Evolutionary conservation across 768 basidiomycete species (phyloP), one percentile per base, ranked within the genome.

Genomic region (Mycena floridula): DNA sequence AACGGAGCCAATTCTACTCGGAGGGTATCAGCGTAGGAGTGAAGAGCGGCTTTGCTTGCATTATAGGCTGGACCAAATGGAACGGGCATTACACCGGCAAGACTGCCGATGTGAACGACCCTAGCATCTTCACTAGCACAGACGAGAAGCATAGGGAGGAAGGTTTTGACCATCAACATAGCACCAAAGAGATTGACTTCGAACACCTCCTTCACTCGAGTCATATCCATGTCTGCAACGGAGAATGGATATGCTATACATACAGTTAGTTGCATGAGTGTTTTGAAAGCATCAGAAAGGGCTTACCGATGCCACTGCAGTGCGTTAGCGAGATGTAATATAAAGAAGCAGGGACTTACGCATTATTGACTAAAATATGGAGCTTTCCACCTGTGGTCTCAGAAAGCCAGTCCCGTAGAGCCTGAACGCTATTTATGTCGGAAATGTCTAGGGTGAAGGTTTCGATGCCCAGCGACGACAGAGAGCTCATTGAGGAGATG

Each of bases 1-100:
- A 64, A 63, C 5, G 63, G 63, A 15, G 48, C 55, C 27, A 65
- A 38, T 38, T 65, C 63, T 3, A 62, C 42, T 7, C 63, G 51
- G 13, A 65, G 45, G 1, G 59, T 60, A 35, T 65, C 49, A 6
- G 54, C 43, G 30, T 55, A 59, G 8, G 55, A 32, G 30, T 54
- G 49, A 2, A 65, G 39, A 2, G 61, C 63, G 4, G 61, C 63
- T 39, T 65, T 65, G 40, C 42, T 52, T 9, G 53, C 42, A 37
- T 60, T 60, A 39, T 62, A 64, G 4, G 50, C 46, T 8, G 43
- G 45, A 15, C 52, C 40, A 38, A 61, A 60, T 3, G 61, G 57
- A 18, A 47, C 24, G 9, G 63, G 63, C 9, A 60, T 32, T 4
- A 63, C 32, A 7, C 44, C 54, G n/a, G 52, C 46, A 7, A 57